phyloP scores from a whole-genome alignment of 1,139 yeast species.

The Suhomyces anneliseae region DNA sequence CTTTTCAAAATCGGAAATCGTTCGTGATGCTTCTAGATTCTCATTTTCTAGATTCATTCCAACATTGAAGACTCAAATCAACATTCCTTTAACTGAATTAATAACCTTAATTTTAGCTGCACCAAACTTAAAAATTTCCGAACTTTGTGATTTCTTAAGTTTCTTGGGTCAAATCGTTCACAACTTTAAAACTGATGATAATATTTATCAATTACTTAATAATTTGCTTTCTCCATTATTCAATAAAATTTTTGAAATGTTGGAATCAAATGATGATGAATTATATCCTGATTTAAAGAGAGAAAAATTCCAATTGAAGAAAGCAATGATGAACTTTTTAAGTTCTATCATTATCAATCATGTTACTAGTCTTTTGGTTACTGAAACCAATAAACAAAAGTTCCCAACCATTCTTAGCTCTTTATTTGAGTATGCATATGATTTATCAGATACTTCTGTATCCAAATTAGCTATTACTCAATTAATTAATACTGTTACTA shows the following conservation, averaged over 20 bases:
- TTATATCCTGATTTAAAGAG: constrained; percentile 52
- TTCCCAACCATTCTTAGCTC: constrained; percentile 66
- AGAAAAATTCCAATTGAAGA: constrained; percentile 63
- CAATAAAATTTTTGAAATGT: constrained; percentile 57
- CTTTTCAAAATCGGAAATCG: constrained; percentile 61
- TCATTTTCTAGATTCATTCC: constrained; percentile 87
- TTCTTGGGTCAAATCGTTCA: constrained; percentile 90
- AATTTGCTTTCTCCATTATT: constrained; percentile 73
- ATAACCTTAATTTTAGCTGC: constrained; percentile 71
- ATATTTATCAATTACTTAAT: constrained; percentile 71
- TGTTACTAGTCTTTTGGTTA: constrained; percentile 72
- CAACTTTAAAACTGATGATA: constrained; percentile 63
- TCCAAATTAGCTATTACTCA: constrained; percentile 73
- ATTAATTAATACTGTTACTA: constrained; percentile 62
- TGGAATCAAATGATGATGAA: constrained; percentile 30
- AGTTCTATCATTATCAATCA: constrained; percentile 74
- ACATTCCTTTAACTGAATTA: constrained; percentile 67
- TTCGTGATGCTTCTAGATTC: constrained; percentile 85
- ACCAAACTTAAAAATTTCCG: constrained; percentile 60
- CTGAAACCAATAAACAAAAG: constrained; percentile 61
- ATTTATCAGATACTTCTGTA: constrained; percentile 51
- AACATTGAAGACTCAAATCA: constrained; percentile 48
- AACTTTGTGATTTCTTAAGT: constrained; percentile 76
- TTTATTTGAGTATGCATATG: constrained; percentile 65
- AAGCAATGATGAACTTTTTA: constrained; percentile 67